Percentiles rank a stretch among this genome's conserved stretches.
Evolutionary conservation across 2,329 filamentous ascomycete species (phyloP).

Genomic region (Fusarium sp.): DNA sequence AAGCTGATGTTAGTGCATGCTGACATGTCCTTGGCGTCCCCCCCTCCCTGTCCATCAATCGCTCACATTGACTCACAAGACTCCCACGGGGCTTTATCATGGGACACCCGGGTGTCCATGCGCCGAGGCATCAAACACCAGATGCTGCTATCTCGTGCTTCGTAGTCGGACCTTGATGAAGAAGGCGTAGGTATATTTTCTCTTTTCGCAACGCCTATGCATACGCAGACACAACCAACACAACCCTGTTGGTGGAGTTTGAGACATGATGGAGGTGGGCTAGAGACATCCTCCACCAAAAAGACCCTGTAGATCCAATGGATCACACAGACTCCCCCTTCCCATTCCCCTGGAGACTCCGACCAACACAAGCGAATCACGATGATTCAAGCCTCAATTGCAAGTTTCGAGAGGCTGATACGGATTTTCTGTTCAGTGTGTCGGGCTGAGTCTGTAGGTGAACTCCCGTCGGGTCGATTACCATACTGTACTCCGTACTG

Average conservation of each 20-base stretch:
- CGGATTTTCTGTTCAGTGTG: neutral
- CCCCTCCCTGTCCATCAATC: slow-evolving; percentile 11
- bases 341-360: slow-evolving; percentile 33
- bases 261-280: slow-evolving; percentile 34
- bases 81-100: slow-evolving; percentile 39
- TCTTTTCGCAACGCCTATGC: slow-evolving; percentile 8
- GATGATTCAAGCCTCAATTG: slow-evolving; percentile 38
- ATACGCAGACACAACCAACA: slow-evolving; percentile 18
- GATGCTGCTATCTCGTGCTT: slow-evolving; percentile 28
- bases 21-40: slow-evolving; percentile 2
- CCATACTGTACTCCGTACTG: neutral
- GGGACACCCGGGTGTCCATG: slow-evolving; percentile 31
- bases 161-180: slow-evolving; percentile 16
- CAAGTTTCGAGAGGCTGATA: slow-evolving; percentile 17
- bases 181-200: neutral
- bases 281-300: slow-evolving; percentile 37
- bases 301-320: slow-evolving; percentile 49
- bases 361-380: slow-evolving; percentile 29
- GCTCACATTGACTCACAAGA: slow-evolving; percentile 27
- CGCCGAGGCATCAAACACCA: slow-evolving; percentile 4
- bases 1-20: slow-evolving; percentile 25
- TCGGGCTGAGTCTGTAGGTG: neutral
- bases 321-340: slow-evolving; percentile 34
- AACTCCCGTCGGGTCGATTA: neutral
- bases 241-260: slow-evolving; percentile 29